Evolutionary conservation across 2,329 filamentous ascomycete genomes (phyloP), one percentile per base, ranked within the genome.

Genomic region (Lachnellula arida): DNA sequence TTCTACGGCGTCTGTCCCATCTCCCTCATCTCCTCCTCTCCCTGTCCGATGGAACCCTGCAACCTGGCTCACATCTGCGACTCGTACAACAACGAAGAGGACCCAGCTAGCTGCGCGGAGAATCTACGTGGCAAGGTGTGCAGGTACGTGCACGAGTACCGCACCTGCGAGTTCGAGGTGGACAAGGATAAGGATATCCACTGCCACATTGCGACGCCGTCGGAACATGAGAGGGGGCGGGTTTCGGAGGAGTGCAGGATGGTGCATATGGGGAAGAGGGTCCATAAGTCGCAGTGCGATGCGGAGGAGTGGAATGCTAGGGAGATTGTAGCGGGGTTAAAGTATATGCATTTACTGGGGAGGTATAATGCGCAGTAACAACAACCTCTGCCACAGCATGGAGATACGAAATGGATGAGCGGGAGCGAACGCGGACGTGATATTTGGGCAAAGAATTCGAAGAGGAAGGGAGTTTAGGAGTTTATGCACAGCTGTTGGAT

Each of bases 1-100:
- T 56, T 56, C 51, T 50, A 52, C 17, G 49, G 50, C 25, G 46
- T 61, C 39, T 61, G 59, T 37, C 59, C 59, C 23, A 47, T 43
- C 19, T 59, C 57, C 5, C 50, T 61, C n/a, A 22, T 42, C 5
- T 43, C 43, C 5, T 14, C 25, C 11, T 9, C 3, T 4, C 49
- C 39, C 8, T 59, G 56, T 22, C 52, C 54, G 3, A 54, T 51
- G 14, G 8, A 22, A 12, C 25, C 47, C 23, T 61, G 59, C 47
- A 35, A 37, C 2, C 49, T 59, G n/a, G 11, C 28, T 7, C 43
- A 39, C 39, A 12, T 61, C 12, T 61, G 59, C 46, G 25, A 34
- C 4, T 35, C 11, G 4, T 59, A 53, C 48, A 59, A 59, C 28
- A 23, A 54, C 14, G 28, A 39, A 15, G 4, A 37, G 3, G 3